Evolutionary conservation across 768 basidiomycete genomes (phyloP).

Genomic region (Phaeotremella fagi): DNA sequence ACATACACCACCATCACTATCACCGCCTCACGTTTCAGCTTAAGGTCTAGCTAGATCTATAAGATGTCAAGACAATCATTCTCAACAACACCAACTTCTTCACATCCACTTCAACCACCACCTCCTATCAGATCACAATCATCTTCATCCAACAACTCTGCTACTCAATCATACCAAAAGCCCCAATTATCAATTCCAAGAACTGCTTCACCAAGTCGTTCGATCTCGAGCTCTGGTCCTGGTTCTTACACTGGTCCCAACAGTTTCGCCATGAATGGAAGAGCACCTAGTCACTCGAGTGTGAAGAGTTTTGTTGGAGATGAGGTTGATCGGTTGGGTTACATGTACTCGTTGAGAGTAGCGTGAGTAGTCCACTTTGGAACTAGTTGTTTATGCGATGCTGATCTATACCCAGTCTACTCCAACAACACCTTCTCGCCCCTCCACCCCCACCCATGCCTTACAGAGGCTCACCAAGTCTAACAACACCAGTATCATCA

Average conservation of each 20-base stretch:
- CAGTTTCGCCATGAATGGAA: background rate
- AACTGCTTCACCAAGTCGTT: background rate
- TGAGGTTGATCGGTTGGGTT: conserved; percentile 35
- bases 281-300: background rate
- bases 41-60: too few species aligned
- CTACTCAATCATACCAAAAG: too few species aligned
- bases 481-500: conserved; percentile 20
- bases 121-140: too few species aligned
- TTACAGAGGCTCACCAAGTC: conserved; percentile 4
- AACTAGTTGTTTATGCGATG: background rate
- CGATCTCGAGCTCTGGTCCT: background rate
- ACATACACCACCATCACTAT: too few species aligned
- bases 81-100: too few species aligned
- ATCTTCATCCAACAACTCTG: background rate
- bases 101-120: too few species aligned
- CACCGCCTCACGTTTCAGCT: too few species aligned
- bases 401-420: conserved; percentile 8
- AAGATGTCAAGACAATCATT: too few species aligned
- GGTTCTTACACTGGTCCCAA: too few species aligned
- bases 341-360: conserved; percentile 39
- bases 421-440: conserved; percentile 22
- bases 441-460: conserved; percentile 16
- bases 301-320: background rate
- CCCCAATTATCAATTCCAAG: background rate
- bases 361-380: conserved; percentile 25